phyloP scores from a whole-genome alignment of 345 rosid species.

The Moricandia moricandioides region DNA sequence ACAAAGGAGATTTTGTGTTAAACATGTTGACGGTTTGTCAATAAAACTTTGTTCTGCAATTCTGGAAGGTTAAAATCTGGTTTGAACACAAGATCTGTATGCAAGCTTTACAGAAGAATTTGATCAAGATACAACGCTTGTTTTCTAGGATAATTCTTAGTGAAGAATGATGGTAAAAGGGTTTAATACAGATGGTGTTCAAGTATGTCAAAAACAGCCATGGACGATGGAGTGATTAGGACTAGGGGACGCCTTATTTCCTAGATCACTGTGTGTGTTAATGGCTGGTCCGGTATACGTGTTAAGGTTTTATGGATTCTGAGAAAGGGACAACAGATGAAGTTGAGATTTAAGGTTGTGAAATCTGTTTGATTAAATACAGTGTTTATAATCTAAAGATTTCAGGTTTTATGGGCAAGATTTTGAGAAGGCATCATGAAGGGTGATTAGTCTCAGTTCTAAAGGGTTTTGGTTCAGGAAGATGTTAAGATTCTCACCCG shows the following conservation, averaged over 20 bases:
- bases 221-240: not conserved
- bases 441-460: not conserved
- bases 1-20: not conserved
- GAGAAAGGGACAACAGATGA: not conserved
- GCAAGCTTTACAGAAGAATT: not conserved
- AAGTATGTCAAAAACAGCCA: not conserved
- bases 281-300: not conserved
- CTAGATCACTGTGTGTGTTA: not conserved
- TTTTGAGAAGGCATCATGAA: not conserved
- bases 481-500: not conserved
- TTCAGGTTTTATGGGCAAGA: not conserved
- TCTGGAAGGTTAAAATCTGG: not conserved
- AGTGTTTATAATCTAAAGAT: not conserved
- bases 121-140: not conserved
- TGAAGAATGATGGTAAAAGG: not conserved
- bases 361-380: not conserved
- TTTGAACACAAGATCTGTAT: not conserved
- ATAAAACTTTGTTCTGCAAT: not conserved
- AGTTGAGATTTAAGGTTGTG: not conserved
- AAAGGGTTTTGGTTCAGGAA: not conserved
- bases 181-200: not conserved
- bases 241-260: not conserved
- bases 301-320: not conserved
- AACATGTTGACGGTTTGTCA: not conserved
- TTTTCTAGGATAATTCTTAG: not conserved